Base-by-base conservation (phyloP, 169 alveolate genomes). In the Besnoitia besnoiti region DNA sequence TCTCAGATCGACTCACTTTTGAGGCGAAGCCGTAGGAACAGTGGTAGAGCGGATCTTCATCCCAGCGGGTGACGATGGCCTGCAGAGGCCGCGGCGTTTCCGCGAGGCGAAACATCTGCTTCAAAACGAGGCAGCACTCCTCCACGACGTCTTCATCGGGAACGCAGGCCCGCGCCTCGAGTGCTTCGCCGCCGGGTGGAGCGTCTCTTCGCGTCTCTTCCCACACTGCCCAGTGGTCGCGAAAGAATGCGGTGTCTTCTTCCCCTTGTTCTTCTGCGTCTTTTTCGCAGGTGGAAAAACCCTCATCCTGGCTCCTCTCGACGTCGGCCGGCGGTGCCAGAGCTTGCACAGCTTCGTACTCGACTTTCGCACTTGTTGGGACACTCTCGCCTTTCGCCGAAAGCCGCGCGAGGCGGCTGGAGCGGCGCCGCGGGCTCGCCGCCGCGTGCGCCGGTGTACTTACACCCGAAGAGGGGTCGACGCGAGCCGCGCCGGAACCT, bases 1-100 rank as follows among this genome's bases (percentile, higher is more conserved):
- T n/a, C n/a, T n/a, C n/a, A n/a, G n/a, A n/a, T n/a, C n/a, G n/a
- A n/a, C 93, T 46, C n/a, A 91, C 94, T 84, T 61, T 77, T 12
- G 94, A 80, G 51, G 87, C 87, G 61, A 80, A 91, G 0, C 91
- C 94, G 46, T 91, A 91, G 33, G 94, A 87, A 80, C 94, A 80
- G 33, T 8, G n/a, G 61, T 44, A 91, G 59, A 85, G 80, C 1
- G 91, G 94, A 40, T 91, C 94, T 85, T 67, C 87, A 61, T 91
- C 94, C 94, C 94, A 91, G 55, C 94, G 91, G 3, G 94, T 91
- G 39, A 91, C 94, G 39, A 90, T 27, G 7, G 88, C 87, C 59
- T 75, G 77, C 21, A 89, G 19, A 0, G 93, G 93, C 88, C 62
- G 35, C 49, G 93, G 93, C 93, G 67, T 82, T 21, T 49, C 24